Evolutionary conservation across 2,329 filamentous ascomycete genomes (phyloP), one percentile per base, ranked within the genome.

Genomic region (Rhynchosporium graminicola): DNA sequence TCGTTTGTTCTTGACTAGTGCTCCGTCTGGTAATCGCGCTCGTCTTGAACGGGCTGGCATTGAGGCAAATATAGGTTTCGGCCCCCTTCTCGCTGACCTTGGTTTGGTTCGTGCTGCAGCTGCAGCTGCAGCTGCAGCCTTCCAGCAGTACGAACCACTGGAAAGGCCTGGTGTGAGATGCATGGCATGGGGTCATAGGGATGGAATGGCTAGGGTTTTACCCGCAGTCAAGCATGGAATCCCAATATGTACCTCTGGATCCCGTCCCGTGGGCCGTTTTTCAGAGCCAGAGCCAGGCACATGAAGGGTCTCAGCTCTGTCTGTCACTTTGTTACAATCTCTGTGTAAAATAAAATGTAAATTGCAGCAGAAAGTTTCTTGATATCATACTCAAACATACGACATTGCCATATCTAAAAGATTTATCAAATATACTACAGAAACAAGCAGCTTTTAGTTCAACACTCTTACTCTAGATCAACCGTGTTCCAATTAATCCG

Each of bases 11-110:
- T 33, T 20, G 36, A 38, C 20, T 54, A 26, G 20, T 20, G 20
- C 20, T 20, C 20, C 20, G 20, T 20, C 20, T 20, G 9, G 33
- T 36, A 36, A 6, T 20, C n/a, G 43, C 43, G n/a, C 4, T 29
- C 51, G 36, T 38, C 3, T 10, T 29, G 4, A 20, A 3, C 10
- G 45, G 45, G 26, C 45, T 47, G 45, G 45, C 45, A 20, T 54
- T 28, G 33, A 54, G n/a, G 33, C 36, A 40, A 54, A 28, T 54
- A 42, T 54, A 42, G 36, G n/a, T 28, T 28, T 54, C 40, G n/a
- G 51, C 51, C 51, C 28, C 51, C 33, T 13, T 54, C 33, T 54
- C 51, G 51, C 51, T 33, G 51, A 54, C 51, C 33, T 54, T 42
- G 51, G 20, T 40, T 52, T 15, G 43, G 4, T n/a, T 4, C 7